phyloP scores from a whole-genome alignment of 345 rosid species.

The Firmiana major region DNA sequence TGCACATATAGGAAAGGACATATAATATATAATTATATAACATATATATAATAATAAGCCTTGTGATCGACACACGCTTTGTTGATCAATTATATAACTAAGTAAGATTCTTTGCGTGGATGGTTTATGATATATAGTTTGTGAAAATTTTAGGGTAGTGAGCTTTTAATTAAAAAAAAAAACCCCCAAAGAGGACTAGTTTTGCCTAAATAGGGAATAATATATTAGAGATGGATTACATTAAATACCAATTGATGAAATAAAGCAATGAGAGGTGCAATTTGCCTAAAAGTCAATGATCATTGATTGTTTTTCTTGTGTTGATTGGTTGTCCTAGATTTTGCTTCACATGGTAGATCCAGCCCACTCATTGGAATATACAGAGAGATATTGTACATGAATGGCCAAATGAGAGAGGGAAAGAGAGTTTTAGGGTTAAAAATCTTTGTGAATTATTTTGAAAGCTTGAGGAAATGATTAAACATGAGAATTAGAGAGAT shows the following conservation, averaged over 20 bases:
- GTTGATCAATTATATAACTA: neutral
- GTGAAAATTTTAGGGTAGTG: neutral
- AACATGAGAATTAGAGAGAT: slow-evolving; percentile 19
- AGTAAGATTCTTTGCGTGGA: slow-evolving; percentile 1
- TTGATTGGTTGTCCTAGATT: slow-evolving; percentile 25
- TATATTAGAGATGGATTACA: slow-evolving; percentile 7
- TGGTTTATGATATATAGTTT: neutral
- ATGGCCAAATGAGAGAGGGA: neutral
- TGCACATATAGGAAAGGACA: neutral
- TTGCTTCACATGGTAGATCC: slow-evolving; percentile 28
- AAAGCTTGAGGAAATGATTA: slow-evolving; percentile 27
- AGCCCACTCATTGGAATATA: neutral
- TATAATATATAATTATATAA: neutral
- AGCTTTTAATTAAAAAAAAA: neutral
- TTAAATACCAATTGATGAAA: slow-evolving; percentile 5
- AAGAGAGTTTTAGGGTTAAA: neutral
- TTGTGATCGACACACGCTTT: slow-evolving; percentile 20
- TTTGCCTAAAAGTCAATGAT: slow-evolving; percentile 19
- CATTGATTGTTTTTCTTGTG: neutral
- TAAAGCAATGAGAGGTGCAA: slow-evolving; percentile 12
- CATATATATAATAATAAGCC: slow-evolving; percentile 16
- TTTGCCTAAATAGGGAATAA: neutral
- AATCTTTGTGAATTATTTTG: slow-evolving; percentile 24
- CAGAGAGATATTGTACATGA: neutral
- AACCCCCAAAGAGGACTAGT: neutral